Conservation (phyloP, 768 basidiomycete genomes). For the Pholiota molesta region DNA sequence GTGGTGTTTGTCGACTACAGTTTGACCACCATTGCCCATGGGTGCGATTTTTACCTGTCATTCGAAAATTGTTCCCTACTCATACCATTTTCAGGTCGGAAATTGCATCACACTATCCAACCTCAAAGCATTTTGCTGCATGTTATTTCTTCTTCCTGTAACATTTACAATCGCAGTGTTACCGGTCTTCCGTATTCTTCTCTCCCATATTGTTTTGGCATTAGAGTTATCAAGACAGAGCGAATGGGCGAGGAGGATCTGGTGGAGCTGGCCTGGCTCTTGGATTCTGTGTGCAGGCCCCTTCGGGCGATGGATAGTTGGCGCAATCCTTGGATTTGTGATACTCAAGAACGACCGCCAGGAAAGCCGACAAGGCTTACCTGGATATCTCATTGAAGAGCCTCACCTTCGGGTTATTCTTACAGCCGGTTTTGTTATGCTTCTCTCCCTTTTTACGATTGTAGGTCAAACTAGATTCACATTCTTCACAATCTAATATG, state of each 20-base stretch:
- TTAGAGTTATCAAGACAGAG: constrained; percentile 30
- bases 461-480: constrained; percentile 25
- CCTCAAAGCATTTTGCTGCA: constrained; percentile 38
- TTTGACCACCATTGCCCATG: constrained; percentile 54
- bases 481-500: neutral
- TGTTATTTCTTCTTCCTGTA: constrained; percentile 36
- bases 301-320: constrained; percentile 43
- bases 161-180: constrained; percentile 29
- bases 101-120: constrained; percentile 42
- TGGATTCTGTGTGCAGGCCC: constrained; percentile 49
- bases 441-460: constrained; percentile 39
- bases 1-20: constrained; percentile 44
- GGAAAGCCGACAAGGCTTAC: constrained; percentile 14
- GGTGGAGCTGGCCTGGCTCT: constrained; percentile 49
- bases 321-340: constrained; percentile 37
- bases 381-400: constrained; percentile 35
- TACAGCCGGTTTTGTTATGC: constrained; percentile 25
- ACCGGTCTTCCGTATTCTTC: constrained; percentile 31
- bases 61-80: neutral
- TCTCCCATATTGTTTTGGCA: constrained; percentile 31
- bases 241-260: constrained; percentile 31
- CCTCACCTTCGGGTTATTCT: constrained; percentile 37
- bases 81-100: constrained; percentile 32
- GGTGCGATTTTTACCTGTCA: constrained; percentile 28
- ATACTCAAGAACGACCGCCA: constrained; percentile 26